These are phyloP conservation scores for Chaetomium sp. DNA, from an alignment of 2,329 filamentous ascomycete species.

Conservation along the genomic window DNA sequence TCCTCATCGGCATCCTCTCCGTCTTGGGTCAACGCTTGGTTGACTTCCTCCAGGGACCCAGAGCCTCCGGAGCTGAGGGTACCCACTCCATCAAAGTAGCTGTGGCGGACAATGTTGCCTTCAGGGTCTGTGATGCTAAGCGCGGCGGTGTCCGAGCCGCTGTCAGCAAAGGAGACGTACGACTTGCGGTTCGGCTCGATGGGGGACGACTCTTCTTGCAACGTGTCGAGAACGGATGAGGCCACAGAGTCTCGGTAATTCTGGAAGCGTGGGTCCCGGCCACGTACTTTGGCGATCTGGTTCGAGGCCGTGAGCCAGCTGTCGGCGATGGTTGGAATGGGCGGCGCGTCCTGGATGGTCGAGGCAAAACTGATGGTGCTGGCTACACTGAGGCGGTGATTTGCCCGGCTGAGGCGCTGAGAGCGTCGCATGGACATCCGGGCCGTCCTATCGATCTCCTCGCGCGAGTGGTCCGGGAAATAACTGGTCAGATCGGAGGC, in stretches of 20 bases:
- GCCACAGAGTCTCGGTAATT: constrained; percentile 80
- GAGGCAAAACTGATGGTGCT: constrained; percentile 92
- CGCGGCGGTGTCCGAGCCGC: constrained; percentile 62
- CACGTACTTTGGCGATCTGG: constrained; percentile 44
- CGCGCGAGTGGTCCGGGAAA: constrained; percentile 89
- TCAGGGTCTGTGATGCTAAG: constrained; percentile 73
- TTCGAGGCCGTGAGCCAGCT: constrained; percentile 69
- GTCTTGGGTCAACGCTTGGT: constrained; percentile 79
- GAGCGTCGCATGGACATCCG: constrained; percentile 88
- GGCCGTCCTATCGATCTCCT: constrained; percentile 93
- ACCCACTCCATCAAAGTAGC: constrained; percentile 69
- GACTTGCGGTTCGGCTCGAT: constrained; percentile 72
- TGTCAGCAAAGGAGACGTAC: constrained; percentile 83
- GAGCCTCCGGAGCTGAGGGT: constrained; percentile 52
- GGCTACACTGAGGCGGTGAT: constrained; percentile 86
- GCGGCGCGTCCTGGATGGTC: constrained; percentile 85
- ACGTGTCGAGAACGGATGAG: constrained; percentile 79
- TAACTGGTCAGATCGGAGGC: constrained; percentile 94
- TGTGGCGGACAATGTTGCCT: constrained; percentile 61
- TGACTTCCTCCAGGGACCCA: constrained; percentile 76
- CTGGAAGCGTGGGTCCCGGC: constrained; percentile 42
- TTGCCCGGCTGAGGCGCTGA: constrained; percentile 82
- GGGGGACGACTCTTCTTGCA: constrained; percentile 77
- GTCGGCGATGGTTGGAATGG: constrained; percentile 92
- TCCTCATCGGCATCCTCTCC: constrained; percentile 89